Conservation (phyloP, 83 land plant species). For the Picea abies region DNA sequence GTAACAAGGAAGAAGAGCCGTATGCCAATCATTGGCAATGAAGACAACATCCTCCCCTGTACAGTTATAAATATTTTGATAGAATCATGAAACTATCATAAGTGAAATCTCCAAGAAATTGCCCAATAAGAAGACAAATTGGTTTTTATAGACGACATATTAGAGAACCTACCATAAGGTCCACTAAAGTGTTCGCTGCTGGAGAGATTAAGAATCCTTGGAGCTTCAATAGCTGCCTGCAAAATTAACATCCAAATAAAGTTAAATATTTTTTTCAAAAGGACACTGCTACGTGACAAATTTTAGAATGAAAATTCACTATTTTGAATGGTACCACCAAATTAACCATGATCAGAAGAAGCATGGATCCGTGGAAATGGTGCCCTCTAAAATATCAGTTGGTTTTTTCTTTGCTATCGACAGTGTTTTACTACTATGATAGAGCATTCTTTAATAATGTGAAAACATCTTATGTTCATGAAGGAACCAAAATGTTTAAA, state of each 20-base stretch:
- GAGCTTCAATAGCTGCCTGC: conserved; percentile 94
- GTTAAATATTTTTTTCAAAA: too few relatives aligned
- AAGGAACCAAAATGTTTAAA: not conserved
- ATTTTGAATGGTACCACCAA: too few relatives aligned
- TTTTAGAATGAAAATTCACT: too few relatives aligned
- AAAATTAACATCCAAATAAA: conserved; percentile 11
- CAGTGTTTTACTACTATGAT: too few relatives aligned
- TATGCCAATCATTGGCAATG: conserved; percentile 97
- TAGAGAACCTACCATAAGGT: conserved; percentile 71
- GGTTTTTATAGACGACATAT: not conserved
- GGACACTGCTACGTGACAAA: too few relatives aligned
- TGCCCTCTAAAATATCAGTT: too few relatives aligned
- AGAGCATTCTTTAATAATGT: not conserved
- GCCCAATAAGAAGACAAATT: not conserved
- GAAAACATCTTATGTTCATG: not conserved
- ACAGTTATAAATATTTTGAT: not conserved
- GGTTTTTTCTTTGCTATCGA: too few relatives aligned
- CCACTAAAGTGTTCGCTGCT: conserved; percentile 74
- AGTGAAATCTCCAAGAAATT: not conserved
- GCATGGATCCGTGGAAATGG: too few relatives aligned
- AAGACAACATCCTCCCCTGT: conserved; percentile 95
- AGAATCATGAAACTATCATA: too few relatives aligned
- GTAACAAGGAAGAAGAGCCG: conserved; percentile 92
- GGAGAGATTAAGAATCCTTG: conserved; percentile 62
- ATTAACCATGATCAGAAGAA: too few relatives aligned